Base-by-base conservation (phyloP, 2,329 filamentous ascomycete species). In the Hymenoscyphus linearis region DNA sequence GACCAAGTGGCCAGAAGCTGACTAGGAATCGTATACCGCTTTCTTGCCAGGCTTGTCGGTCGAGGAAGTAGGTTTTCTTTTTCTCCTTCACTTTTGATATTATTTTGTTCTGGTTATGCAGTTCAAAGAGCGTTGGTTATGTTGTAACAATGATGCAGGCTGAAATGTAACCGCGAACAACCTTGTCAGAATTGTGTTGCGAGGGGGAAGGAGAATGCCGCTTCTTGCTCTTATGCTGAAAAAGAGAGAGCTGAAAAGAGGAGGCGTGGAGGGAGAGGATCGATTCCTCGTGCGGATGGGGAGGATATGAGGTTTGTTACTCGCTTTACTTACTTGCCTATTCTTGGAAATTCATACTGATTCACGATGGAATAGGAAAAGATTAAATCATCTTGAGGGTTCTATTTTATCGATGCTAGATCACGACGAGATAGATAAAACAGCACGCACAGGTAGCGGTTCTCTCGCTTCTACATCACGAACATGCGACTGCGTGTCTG, bases 141-240 rank as follows among this genome's bases (percentile, higher is more conserved):
- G 71, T 77, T 78, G 52, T 55, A 50, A 55, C 22, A 50, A n/a
- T 55, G 61, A 25, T 44, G 71, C 16, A 85, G 81, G 70, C 83
- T 93, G 74, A 96, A 96, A 85, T 98, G 93, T 78, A 95, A 97
- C 75, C 86, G 93, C 70, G 85, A 84, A 64, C 85, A 91, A 65
- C 93, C 93, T 52, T 97, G 91, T 77, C 91, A 93, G 76, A 97
- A 97, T 73, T 98, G 93, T 74, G 86, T 90, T 61, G 96, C 96
- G 76, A 87, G 91, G 67, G 89, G 85, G 66, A 90, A 91, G 74
- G 85, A 87, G 6, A 76, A 82, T 58, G 87, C 89, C 93, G 89
- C 40, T 76, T 96, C 71, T 96, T 96, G 93, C 93, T 91, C 72
- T 91, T 88, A 74, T 90, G 90, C 73, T 72, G 60, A 59, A 64